Conservation (phyloP, 1,284 basidiomycete species). For the Sanguinoderma infundibulare region DNA sequence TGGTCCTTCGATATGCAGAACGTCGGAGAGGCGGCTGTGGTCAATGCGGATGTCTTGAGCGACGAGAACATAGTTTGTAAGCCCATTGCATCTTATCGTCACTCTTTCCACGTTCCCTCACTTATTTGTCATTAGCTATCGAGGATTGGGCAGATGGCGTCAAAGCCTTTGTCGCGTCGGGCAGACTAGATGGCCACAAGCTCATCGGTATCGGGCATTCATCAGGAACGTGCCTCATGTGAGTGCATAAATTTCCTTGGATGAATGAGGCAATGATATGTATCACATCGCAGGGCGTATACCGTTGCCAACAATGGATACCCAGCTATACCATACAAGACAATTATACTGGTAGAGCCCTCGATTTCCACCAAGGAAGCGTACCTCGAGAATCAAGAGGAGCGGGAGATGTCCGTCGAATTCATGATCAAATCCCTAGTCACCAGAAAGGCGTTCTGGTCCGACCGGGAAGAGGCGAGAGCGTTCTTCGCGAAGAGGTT, state of each 20-base stretch:
- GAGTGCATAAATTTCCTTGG: background rate
- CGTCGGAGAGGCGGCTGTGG: constrained; percentile 32
- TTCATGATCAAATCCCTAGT: constrained; percentile 10
- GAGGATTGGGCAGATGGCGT: constrained; percentile 24
- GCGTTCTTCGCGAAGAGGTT: constrained; percentile 15
- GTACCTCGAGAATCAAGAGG: background rate
- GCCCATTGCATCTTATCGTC: background rate
- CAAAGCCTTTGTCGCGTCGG: constrained; percentile 19
- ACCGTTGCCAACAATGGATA: background rate
- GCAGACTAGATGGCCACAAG: constrained; percentile 19
- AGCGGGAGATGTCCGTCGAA: constrained; percentile 2
- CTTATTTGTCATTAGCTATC: constrained; percentile 15
- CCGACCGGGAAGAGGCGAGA: constrained; percentile 10
- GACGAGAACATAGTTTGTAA: constrained; percentile 7
- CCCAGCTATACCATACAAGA: constrained; percentile 4
- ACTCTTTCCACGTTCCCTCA: background rate
- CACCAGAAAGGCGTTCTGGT: constrained; percentile 15
- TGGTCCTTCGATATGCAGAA: constrained; percentile 37
- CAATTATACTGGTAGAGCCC: constrained; percentile 16
- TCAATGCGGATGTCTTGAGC: constrained; percentile 26
- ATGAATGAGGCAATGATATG: background rate
- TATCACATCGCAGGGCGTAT: background rate
- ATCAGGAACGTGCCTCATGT: constrained; percentile 28
- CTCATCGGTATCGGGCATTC: constrained; percentile 33
- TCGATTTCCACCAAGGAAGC: constrained; percentile 5